These are phyloP conservation scores for Arthrobotrys sphaeroides DNA, from an alignment of 2,329 filamentous ascomycete species.

Conservation along the genomic window DNA sequence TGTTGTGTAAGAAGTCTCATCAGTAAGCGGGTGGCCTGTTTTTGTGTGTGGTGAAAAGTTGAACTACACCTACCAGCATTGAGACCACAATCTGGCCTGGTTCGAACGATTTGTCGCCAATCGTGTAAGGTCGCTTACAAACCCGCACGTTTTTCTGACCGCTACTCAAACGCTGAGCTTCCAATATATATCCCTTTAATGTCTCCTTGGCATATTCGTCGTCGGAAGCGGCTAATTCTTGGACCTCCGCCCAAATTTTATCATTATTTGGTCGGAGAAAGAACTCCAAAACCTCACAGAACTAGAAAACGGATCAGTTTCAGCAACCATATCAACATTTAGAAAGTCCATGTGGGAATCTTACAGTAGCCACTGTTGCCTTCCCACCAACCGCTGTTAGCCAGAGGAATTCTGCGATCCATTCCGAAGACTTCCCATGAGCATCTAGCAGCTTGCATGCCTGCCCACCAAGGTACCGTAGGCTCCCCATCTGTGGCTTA, in stretches of 20 bases:
- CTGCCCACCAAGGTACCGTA: neutral
- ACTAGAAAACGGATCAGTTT: conserved; percentile 51
- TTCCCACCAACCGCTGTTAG: conserved; percentile 62
- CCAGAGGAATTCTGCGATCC: conserved; percentile 54
- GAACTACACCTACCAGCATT: conserved; percentile 48
- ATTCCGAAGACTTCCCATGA: conserved; percentile 48
- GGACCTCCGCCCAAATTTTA: neutral
- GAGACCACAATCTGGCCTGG: conserved; percentile 63
- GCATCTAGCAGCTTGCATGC: neutral
- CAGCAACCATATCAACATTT: neutral
- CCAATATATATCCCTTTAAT: conserved; percentile 57
- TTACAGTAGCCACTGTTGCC: conserved; percentile 61
- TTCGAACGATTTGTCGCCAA: conserved; percentile 62
- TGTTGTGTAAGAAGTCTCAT: too few relatives aligned
- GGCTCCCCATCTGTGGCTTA: neutral
- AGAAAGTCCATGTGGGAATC: neutral
- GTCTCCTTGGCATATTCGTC: conserved; percentile 59
- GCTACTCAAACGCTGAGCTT: conserved; percentile 57
- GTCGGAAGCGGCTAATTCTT: conserved; percentile 58
- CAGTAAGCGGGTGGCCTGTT: too few relatives aligned
- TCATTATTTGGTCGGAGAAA: conserved; percentile 61
- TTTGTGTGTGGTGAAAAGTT: too few relatives aligned
- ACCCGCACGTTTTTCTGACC: conserved; percentile 62
- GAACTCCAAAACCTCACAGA: conserved; percentile 63
- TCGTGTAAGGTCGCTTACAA: conserved; percentile 59